Evolutionary conservation across 257 asterid genomes (phyloP).

Genomic region (Eustoma russellianum): DNA sequence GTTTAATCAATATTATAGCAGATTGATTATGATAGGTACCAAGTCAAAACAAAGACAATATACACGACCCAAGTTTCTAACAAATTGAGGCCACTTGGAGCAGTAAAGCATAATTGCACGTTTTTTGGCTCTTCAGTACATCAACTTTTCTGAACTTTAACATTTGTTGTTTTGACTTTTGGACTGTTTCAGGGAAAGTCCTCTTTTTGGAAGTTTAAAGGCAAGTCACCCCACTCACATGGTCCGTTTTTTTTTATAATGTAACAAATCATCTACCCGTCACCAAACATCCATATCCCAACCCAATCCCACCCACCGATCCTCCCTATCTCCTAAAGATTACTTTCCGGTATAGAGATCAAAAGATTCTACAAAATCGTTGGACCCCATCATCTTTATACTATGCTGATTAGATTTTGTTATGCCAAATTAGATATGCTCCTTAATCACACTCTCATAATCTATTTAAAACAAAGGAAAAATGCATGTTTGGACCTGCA

Average conservation of each 20-base stretch:
- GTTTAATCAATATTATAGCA: no score
- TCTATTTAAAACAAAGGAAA: no score
- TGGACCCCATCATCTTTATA: slow-evolving; percentile 49
- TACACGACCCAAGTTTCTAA: no score
- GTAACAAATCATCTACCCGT: no score
- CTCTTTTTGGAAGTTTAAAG: slow-evolving; percentile 88
- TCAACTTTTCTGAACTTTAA: slow-evolving; percentile 45
- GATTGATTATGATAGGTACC: no score
- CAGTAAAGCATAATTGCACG: slow-evolving; percentile 57
- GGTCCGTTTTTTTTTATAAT: slow-evolving; percentile 64
- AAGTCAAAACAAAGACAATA: no score
- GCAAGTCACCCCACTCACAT: slow-evolving; percentile 74
- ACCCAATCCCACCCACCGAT: not conserved
- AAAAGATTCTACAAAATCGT: slow-evolving; percentile 39
- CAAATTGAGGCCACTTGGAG: slow-evolving; percentile 10
- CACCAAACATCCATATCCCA: slow-evolving; percentile 13
- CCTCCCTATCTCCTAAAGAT: not conserved
- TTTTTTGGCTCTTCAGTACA: slow-evolving; percentile 47
- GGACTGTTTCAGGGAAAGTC: slow-evolving; percentile 56
- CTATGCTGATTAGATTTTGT: slow-evolving; percentile 58
- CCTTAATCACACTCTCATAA: no score
- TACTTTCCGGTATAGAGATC: slow-evolving; percentile 5
- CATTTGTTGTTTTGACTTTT: slow-evolving; percentile 71
- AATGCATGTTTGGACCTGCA: no score
- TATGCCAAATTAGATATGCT: no score